Evolutionary conservation across 805 yeast species (phyloP).

Genomic region (Wickerhamiella sergipiensis): DNA sequence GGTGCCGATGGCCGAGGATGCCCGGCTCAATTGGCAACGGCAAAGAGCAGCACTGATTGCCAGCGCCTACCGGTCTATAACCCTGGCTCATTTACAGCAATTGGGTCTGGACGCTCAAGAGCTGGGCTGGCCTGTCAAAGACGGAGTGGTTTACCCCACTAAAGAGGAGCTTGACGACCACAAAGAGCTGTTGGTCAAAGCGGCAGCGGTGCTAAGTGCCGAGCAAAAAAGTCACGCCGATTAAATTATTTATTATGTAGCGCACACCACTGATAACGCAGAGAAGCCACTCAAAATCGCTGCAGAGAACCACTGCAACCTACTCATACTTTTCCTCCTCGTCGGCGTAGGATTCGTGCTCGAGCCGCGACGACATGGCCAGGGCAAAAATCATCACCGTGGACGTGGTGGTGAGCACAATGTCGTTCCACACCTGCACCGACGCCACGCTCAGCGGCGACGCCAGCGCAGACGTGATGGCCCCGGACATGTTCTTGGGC

Average conservation of each 20-base stretch:
- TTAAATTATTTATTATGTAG: neutral
- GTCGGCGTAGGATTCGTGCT: constrained; percentile 4
- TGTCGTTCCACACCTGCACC: constrained; percentile 29
- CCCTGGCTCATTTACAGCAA: neutral
- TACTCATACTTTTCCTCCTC: constrained; percentile 11
- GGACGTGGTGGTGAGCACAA: constrained; percentile 23
- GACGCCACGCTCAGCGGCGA: constrained; percentile 26
- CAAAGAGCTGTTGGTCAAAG: neutral
- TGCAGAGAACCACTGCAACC: too few species aligned
- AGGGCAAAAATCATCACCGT: constrained; percentile 20
- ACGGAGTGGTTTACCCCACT: neutral
- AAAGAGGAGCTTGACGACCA: neutral
- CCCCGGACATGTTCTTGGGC: constrained; percentile 27
- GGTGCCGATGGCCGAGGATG: neutral
- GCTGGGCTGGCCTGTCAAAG: neutral
- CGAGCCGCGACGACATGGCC: constrained; percentile 5
- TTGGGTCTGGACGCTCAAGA: neutral
- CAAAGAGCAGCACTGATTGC: neutral
- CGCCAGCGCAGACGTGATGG: constrained; percentile 28
- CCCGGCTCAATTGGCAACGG: neutral
- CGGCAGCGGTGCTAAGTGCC: neutral
- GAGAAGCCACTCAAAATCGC: too few species aligned
- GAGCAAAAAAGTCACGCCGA: neutral
- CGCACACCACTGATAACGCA: too few species aligned
- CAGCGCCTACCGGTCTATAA: neutral